A percentile compares a stretch with the other conserved stretches of the same genome.
phyloP scores from a whole-genome alignment of 495 filamentous ascomycete genomes.

The Aspergillus steynii region DNA sequence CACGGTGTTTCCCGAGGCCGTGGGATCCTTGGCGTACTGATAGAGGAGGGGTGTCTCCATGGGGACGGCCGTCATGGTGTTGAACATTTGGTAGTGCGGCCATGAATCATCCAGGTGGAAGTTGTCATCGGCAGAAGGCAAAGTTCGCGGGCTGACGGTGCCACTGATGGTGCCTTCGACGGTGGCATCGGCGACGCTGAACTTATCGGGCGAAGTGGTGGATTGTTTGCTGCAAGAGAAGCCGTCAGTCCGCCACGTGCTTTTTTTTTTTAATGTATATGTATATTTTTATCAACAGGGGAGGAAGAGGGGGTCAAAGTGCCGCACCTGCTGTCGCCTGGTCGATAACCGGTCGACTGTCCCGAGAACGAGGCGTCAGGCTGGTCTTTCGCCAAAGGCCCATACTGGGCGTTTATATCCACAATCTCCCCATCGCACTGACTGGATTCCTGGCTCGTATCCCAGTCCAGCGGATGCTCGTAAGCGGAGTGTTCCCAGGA shows the following conservation, averaged over 20 bases:
- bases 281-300: neutral
- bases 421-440: slow-evolving; percentile 43
- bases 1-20: slow-evolving; percentile 31
- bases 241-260: slow-evolving; percentile 17
- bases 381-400: slow-evolving; percentile 27
- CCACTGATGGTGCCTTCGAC: slow-evolving; percentile 41
- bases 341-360: slow-evolving; percentile 26
- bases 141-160: slow-evolving; percentile 43
- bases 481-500: slow-evolving; percentile 44
- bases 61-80: slow-evolving; percentile 37
- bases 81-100: slow-evolving; percentile 44
- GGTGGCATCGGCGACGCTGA: slow-evolving; percentile 31
- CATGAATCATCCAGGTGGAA: slow-evolving; percentile 45
- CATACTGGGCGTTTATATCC: slow-evolving; percentile 36
- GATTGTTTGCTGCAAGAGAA: slow-evolving; percentile 23
- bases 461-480: slow-evolving; percentile 46
- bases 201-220: slow-evolving; percentile 34
- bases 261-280: neutral
- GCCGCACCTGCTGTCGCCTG: slow-evolving; percentile 31
- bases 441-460: slow-evolving; percentile 47
- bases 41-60: slow-evolving; percentile 41
- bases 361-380: slow-evolving; percentile 24
- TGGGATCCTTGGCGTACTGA: slow-evolving; percentile 37
- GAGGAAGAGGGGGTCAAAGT: neutral
- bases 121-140: slow-evolving; percentile 48